Evolutionary conservation across 441 rosid species (phyloP).

Genomic region (Mallotus repandus): DNA sequence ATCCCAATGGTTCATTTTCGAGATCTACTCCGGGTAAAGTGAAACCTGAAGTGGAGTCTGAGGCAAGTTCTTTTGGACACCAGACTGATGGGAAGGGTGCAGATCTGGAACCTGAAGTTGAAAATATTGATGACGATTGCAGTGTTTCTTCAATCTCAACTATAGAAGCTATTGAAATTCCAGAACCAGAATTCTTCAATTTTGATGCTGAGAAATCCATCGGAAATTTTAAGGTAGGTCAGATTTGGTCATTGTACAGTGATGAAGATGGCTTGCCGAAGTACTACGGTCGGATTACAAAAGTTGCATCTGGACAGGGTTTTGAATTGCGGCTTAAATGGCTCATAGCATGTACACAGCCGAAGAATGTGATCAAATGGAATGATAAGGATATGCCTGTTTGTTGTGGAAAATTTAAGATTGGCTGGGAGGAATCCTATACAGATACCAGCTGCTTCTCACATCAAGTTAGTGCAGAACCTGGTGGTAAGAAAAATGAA

Average conservation of each 20-base stretch:
- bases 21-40: conserved; percentile 30
- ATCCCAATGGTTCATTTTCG: conserved; percentile 14
- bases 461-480: conserved; percentile 43
- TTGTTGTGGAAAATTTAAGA: conserved; percentile 62
- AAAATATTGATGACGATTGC: conserved; percentile 20
- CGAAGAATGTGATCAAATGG: conserved; percentile 24
- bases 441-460: conserved; percentile 46
- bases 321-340: conserved; percentile 48
- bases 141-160: conserved; percentile 21
- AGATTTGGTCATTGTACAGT: conserved; percentile 78
- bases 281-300: conserved; percentile 53
- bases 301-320: conserved; percentile 31
- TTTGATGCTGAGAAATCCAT: conserved; percentile 52
- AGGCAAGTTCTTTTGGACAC: conserved; percentile 9
- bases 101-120: conserved; percentile 23
- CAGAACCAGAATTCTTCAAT: conserved; percentile 56
- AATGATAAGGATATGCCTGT: conserved; percentile 36
- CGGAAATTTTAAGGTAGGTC: conserved; percentile 54
- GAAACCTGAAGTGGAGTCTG: conserved; percentile 24
- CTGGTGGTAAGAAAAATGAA: conserved; percentile 3
- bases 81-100: conserved; percentile 14
- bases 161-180: conserved; percentile 35
- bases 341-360: conserved; percentile 39
- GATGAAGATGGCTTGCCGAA: conserved; percentile 87
- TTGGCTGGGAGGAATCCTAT: conserved; percentile 29